Evolutionary conservation across 2,329 filamentous ascomycete species (phyloP).

Genomic region (Metarhizium album): DNA sequence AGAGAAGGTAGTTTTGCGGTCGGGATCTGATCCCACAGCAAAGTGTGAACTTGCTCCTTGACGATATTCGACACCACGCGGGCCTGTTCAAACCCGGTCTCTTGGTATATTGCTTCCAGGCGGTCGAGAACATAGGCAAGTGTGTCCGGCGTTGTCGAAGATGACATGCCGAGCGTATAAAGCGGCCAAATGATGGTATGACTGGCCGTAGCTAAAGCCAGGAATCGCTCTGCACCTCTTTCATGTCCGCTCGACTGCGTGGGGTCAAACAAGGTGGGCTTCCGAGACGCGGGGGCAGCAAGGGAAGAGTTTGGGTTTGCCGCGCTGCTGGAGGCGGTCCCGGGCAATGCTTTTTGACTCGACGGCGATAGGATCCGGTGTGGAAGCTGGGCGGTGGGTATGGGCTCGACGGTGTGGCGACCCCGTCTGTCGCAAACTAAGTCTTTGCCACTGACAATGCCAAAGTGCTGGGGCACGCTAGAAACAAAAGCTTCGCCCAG

Average conservation of each 20-base stretch:
- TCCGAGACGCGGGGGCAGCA: constrained; percentile 9
- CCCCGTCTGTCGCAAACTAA: constrained; percentile 15
- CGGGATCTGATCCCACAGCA: constrained; percentile 16
- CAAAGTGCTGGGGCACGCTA: constrained; percentile 39
- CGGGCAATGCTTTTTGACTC: constrained; percentile 1
- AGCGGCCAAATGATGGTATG: constrained; percentile 40
- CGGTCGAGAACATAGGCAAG: constrained; percentile 33
- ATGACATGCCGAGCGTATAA: constrained; percentile 37
- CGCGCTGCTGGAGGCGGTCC: background rate
- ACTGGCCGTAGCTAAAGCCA: constrained; percentile 37
- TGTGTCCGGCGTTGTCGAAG: constrained; percentile 29
- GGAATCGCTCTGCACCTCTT: constrained; percentile 32
- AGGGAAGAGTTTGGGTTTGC: constrained; percentile 2
- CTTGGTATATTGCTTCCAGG: constrained; percentile 32
- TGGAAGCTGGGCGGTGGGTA: constrained; percentile 18
- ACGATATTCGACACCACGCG: constrained; percentile 31
- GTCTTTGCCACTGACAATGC: constrained; percentile 32
- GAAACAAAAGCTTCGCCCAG: constrained; percentile 32
- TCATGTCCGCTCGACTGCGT: constrained; percentile 23
- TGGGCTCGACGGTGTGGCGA: constrained; percentile 13
- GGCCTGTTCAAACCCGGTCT: constrained; percentile 36
- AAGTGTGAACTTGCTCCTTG: constrained; percentile 22
- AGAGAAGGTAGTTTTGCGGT: constrained; percentile 18
- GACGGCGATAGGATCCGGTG: constrained; percentile 19
- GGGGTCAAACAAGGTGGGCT: constrained; percentile 30